Base-by-base conservation (phyloP, 2,329 filamentous ascomycete genomes). In the Diaporthe aspalathi region DNA sequence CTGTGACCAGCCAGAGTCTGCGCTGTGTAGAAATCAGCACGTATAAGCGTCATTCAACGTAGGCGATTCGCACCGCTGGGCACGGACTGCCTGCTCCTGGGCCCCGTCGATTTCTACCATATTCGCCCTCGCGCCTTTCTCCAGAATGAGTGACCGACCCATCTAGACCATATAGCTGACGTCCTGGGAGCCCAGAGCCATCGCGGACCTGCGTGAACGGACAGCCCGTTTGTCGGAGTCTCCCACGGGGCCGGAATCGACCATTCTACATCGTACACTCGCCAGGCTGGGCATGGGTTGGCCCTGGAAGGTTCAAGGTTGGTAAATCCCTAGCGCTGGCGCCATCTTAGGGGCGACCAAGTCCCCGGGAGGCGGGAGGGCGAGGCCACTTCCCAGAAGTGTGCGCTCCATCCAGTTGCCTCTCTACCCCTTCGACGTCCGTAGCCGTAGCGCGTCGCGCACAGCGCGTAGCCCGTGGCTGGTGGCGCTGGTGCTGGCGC, bases 301-400 rank as follows among this genome's bases (percentile, higher is more conserved):
- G 56, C 11, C 24, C 22, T 40, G 14, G 38, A 11, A n/a, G n/a
- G n/a, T n/a, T n/a, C 6, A 29, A 60, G 56, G 24, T 20, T 60
- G 22, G 49, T 27, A 47, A 35, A 16, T 29, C 20, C 45, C 60
- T 50, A 65, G 60, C 45, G 45, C n/a, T 49, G 60, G 24, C 50
- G 60, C 60, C 29, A 50, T 24, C 38, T 50, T 65, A 63, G n/a
- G 60, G 60, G 60, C 45, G 60, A 65, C 60, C 43, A 50, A 50
- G 45, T 27, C 14, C 60, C 60, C 60, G 43, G 60, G 45, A 65
- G 29, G n/a, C 45, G 43, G 60, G 60, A 65, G 45, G 27, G 24
- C 43, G 43, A 63, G 40, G 40, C 7, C 11, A 12, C 29, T 3
- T 17, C 40, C 56, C 11, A 54, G 17, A 22, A 22, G 40, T 22